Conservation (phyloP, 177 flowering plant species). For the Telopea speciosissima region DNA sequence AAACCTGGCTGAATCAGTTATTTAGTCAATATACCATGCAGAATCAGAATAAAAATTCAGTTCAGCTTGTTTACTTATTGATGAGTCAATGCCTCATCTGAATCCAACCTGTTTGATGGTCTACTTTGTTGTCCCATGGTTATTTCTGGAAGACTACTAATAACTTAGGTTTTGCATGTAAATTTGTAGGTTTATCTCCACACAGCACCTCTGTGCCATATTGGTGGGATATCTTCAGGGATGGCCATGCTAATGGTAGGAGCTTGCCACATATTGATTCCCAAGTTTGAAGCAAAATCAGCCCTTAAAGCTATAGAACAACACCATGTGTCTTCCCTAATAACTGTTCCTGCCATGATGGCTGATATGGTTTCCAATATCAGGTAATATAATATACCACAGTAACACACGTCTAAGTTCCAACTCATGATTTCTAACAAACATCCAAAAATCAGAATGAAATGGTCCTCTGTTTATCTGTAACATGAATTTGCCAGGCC, state of each 20-base stretch:
- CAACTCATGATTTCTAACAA: too few species aligned
- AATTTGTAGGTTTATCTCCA: slow-evolving; percentile 78
- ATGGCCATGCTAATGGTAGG: slow-evolving; percentile 82
- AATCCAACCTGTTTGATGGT: too few species aligned
- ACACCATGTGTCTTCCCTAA: slow-evolving; percentile 62
- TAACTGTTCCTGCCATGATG: slow-evolving; percentile 89
- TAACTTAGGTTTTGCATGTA: background rate
- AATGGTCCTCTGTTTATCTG: too few species aligned
- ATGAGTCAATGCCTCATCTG: too few species aligned
- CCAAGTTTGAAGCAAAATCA: slow-evolving; percentile 62
- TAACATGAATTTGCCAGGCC: background rate
- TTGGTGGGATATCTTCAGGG: slow-evolving; percentile 92
- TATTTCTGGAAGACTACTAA: too few species aligned
- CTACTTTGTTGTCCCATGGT: too few species aligned
- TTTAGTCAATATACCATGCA: too few species aligned
- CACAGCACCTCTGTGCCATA: slow-evolving; percentile 89
- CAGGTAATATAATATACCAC: slow-evolving; percentile 33
- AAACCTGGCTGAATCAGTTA: too few species aligned
- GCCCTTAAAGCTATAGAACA: slow-evolving; percentile 58
- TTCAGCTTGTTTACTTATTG: too few species aligned
- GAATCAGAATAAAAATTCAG: too few species aligned
- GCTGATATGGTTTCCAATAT: slow-evolving; percentile 55
- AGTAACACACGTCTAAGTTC: too few species aligned
- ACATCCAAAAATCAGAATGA: too few species aligned
- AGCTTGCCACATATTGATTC: slow-evolving; percentile 68